Evolutionary conservation across 192 early-diverging fungal genomes (phyloP), one percentile per base, ranked within the genome.

Genomic region (Backusella mclennaniae): DNA sequence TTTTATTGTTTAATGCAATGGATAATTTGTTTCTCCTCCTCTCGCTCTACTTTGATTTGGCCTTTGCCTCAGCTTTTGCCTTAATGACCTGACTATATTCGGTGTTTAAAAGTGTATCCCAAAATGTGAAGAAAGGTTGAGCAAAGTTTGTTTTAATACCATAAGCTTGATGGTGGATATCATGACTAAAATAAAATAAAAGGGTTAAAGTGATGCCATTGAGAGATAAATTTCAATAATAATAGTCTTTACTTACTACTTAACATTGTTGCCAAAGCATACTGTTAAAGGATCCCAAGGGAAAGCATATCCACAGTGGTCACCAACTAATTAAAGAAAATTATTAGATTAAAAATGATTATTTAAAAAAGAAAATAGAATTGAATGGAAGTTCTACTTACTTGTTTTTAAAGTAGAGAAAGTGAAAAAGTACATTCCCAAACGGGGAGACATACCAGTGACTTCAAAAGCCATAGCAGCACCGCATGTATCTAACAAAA

Each of bases 41-140:
- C 56, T 63, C 56, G 4, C n/a, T 15, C 9, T 63, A 63, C 23
- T 63, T 63, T 63, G 26, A 23, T 36, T 36, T 68, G 17, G 68
- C 36, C 11, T 71, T 71, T 29, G 39, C 29, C 42, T 71, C 70
- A 29, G 70, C 44, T 3, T 71, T 71, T 39, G 39, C 42, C 23
- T 71, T 49, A 44, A 71, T 71, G 4, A 71, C 70, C 42, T 71
- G 70, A 29, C 70, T 74, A 46, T 66, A 73, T 56, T 78, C 42
- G 17, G 77, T 74, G 12, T 44, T 35, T 15, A 93, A 85, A 66
- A 89, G 69, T 15, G 85, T 85, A 77, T 95, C 94, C 94, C 94
- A 95, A 59, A 90, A 89, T 11, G 91, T 95, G 75, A 93, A 94
- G 80, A 93, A 95, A 15, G 93, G 93, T 85, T 95, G 87, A 29